These are phyloP conservation scores for Pulveroboletus sp. DNA, from an alignment of 768 basidiomycete genomes.

Conservation along the genomic window DNA sequence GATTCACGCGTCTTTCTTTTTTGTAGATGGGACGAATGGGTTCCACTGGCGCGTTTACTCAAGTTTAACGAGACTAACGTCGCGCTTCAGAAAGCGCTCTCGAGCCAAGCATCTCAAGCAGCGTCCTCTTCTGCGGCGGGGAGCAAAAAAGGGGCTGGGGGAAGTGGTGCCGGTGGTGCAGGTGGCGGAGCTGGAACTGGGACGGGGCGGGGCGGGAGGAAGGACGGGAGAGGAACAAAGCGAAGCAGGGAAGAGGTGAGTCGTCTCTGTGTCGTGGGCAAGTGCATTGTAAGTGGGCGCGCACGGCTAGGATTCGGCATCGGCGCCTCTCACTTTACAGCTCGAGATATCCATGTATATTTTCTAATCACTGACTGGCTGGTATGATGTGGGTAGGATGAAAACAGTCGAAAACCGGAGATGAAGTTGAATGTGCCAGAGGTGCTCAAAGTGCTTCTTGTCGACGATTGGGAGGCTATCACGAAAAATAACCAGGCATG, in stretches of 20 bases:
- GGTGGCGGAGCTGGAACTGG: slow-evolving; percentile 21
- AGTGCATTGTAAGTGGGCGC: background rate
- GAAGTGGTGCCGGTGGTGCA: slow-evolving; percentile 23
- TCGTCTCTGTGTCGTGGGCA: slow-evolving; percentile 2
- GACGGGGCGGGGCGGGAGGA: slow-evolving; percentile 37
- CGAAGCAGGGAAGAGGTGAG: slow-evolving; percentile 70
- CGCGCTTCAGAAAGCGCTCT: slow-evolving; percentile 67
- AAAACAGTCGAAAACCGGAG: slow-evolving; percentile 74
- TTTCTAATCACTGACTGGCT: background rate
- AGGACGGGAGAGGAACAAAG: slow-evolving; percentile 67
- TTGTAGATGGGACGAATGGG: slow-evolving; percentile 48
- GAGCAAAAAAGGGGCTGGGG: slow-evolving; percentile 22
- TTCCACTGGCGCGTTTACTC: slow-evolving; percentile 71
- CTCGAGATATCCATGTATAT: background rate
- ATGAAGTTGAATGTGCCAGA: slow-evolving; percentile 91
- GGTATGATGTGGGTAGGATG: slow-evolving; percentile 47
- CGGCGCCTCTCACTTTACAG: background rate
- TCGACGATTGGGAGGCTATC: slow-evolving; percentile 97
- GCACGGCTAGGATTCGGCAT: background rate
- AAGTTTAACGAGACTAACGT: slow-evolving; percentile 83
- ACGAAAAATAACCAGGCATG: slow-evolving; percentile 89
- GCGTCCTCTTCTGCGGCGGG: slow-evolving; percentile 34
- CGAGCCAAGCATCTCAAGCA: slow-evolving; percentile 40
- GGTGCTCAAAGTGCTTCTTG: slow-evolving; percentile 78
- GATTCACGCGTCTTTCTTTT: background rate